A percentile compares a stretch with the other conserved stretches of the same genome.
Conservation (phyloP, 1,284 basidiomycete genomes). For the Irpex sp. region DNA sequence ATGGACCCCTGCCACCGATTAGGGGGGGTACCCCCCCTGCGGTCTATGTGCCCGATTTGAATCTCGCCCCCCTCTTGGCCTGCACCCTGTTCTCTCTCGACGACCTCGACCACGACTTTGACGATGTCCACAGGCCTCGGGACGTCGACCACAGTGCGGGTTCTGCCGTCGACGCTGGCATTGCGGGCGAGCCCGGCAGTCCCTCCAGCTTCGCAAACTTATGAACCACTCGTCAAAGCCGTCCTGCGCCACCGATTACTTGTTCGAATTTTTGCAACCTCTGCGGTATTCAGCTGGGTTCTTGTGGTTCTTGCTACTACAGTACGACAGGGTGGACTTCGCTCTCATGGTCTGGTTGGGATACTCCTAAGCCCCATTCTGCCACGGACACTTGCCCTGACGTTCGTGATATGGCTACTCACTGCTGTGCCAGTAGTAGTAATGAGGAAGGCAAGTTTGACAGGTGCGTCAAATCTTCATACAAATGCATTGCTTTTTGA, state of each 20-base stretch:
- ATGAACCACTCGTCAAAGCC: slow-evolving; percentile 57
- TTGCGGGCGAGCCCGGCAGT: slow-evolving; percentile 43
- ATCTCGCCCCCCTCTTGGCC: no score
- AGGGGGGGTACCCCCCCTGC: no score
- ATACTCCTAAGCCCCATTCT: slow-evolving; percentile 34
- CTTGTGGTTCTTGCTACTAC: slow-evolving; percentile 36
- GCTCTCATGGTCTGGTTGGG: slow-evolving; percentile 27
- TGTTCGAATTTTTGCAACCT: slow-evolving; percentile 47
- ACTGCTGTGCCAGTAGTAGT: slow-evolving; percentile 50
- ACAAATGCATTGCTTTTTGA: neutral
- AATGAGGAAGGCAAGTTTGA: slow-evolving; percentile 50
- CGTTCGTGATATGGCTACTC: slow-evolving; percentile 32
- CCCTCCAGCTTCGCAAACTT: slow-evolving; percentile 46
- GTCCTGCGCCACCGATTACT: slow-evolving; percentile 54
- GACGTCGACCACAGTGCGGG: slow-evolving; percentile 25
- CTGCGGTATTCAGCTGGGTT: slow-evolving; percentile 44
- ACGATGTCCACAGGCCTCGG: neutral
- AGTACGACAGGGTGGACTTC: slow-evolving; percentile 29
- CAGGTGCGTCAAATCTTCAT: slow-evolving; percentile 36
- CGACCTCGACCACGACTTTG: neutral
- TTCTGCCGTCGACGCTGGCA: slow-evolving; percentile 33
- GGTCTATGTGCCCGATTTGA: no score
- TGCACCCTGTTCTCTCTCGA: neutral
- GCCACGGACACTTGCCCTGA: slow-evolving; percentile 32
- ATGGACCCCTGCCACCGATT: no score